Evolutionary conservation across 75 land plant genomes (phyloP), one percentile per base, ranked within the genome.

Genomic region (Ceratopteris richardii): DNA sequence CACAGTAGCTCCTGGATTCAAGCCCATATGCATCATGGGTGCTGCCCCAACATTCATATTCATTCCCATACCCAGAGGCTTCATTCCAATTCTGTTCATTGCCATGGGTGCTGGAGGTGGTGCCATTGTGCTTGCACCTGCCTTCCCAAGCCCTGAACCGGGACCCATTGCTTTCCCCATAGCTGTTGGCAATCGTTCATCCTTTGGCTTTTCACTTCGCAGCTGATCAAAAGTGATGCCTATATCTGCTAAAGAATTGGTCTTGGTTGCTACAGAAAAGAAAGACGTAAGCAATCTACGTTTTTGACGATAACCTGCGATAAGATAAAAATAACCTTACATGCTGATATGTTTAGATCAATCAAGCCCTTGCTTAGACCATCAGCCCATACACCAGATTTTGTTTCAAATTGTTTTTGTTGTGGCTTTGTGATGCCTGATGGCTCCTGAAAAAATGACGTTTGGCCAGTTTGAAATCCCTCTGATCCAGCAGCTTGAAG

Each of bases 121-220:
- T 29, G 83, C 77, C 0, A 90, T 50, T 3, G 26, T 73, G 28
- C 75, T 53, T 16, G 97, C 84, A 55, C 88, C 96, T 43, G 86
- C 88, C 33, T 82, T 74, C 29, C 99, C 99, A 19, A 94, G 67
- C 16, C 98, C 98, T 43, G 95, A 70, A 42, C 99, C 99, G 57
- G 92, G 77, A 31, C 98, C 98, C 98, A 94, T 94, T 21, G 97
- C 99, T 63, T 80, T 81, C 27, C 97, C 97, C 96, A 89, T 94
- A n/a, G 44, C 68, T 60, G 81, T 80, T 43, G 66, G 58, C 29
- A 73, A 60, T 51, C 58, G 23, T 65, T 73, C 66, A 42, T 78
- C 84, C 66, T 79, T 78, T 53, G 9, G 41, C 60, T 61, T 66
- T 24, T 82, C 82, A 60, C 72, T 87, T 28, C 84, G 88, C 59